A percentile compares a stretch with the other conserved stretches of the same genome.
Evolutionary conservation across 768 basidiomycete genomes (phyloP).

Genomic region (Mycena floridula): DNA sequence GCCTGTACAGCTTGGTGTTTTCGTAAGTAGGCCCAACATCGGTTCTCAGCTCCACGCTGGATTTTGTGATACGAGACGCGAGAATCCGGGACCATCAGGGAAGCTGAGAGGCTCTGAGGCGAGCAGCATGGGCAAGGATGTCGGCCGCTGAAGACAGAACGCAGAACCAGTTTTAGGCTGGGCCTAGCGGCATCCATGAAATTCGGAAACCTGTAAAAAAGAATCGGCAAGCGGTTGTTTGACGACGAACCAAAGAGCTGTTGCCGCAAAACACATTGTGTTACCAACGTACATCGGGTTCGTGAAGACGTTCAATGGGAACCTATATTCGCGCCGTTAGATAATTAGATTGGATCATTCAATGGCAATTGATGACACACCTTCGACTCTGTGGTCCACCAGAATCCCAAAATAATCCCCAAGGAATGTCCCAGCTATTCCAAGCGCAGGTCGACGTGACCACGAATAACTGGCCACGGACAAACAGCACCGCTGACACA

Average conservation of each 20-base stretch:
- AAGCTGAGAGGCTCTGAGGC: constrained; percentile 43
- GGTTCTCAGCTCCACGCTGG: too few species aligned
- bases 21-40: too few species aligned
- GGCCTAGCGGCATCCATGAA: constrained; percentile 55
- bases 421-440: constrained; percentile 90
- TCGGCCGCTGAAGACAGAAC: constrained; percentile 55
- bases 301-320: constrained; percentile 90
- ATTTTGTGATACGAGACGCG: too few species aligned
- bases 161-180: constrained; percentile 67
- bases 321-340: constrained; percentile 31
- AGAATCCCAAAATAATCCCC: constrained; percentile 83
- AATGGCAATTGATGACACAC: constrained; percentile 24
- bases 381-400: constrained; percentile 87
- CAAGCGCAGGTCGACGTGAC: constrained; percentile 84
- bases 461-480: constrained; percentile 78
- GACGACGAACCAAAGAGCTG: constrained; percentile 80
- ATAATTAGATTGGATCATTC: background rate
- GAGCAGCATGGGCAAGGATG: constrained; percentile 58
- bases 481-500: constrained; percentile 56
- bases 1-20: too few species aligned
- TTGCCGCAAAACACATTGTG: constrained; percentile 83
- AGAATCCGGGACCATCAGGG: too few species aligned
- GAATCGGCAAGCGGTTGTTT: too few species aligned
- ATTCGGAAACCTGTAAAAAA: background rate
- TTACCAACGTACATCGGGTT: constrained; percentile 98